Evolutionary conservation across 2,329 filamentous ascomycete genomes (phyloP), one percentile per base, ranked within the genome.

Genomic region (Alternaria dauci): DNA sequence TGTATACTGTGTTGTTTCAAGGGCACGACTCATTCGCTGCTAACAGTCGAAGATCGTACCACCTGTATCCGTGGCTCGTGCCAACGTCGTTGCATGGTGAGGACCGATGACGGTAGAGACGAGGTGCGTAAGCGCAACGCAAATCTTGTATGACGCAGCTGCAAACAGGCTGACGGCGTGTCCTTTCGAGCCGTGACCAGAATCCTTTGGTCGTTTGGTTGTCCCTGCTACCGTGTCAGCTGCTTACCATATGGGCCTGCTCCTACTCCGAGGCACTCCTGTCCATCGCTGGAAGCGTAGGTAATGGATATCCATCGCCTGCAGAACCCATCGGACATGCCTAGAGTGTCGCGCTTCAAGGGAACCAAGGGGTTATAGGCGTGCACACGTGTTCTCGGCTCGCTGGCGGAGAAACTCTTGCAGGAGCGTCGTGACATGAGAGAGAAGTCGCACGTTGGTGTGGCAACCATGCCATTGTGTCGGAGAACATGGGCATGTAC

Each of bases 101-200:
- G 41, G 46, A 39, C 43, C 23, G 53, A 18, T 46, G 36, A 28
- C 41, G 18, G 34, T 53, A 39, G 42, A 32, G 42, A 30, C 16
- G 42, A 32, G 47, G 54, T 52, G 48, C 30, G 48, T 32, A 28
- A 41, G 38, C 34, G 42, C 36, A 32, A 43, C 32, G 58, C 48
- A 36, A 30, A 47, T 52, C 14, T 48, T 53, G 23, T 52, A 50
- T 34, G 42, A 48, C 54, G 48, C 28, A 50, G 30, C 23, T 12
- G 34, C 25, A 28, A 32, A 39, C 53, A 26, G 46, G 30, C 16
- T 39, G 30, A 51, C 44, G 52, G 39, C 26, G 46, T 47, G 23
- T 52, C 16, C 18, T 23, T 34, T 51, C 11, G 34, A 53, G 48
- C 8, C 16, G 26, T 18, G 50, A 26, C 41, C 28, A 20, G 28